Evolutionary conservation across 257 asterid genomes (phyloP).

Genomic region (Datura wrightii): DNA sequence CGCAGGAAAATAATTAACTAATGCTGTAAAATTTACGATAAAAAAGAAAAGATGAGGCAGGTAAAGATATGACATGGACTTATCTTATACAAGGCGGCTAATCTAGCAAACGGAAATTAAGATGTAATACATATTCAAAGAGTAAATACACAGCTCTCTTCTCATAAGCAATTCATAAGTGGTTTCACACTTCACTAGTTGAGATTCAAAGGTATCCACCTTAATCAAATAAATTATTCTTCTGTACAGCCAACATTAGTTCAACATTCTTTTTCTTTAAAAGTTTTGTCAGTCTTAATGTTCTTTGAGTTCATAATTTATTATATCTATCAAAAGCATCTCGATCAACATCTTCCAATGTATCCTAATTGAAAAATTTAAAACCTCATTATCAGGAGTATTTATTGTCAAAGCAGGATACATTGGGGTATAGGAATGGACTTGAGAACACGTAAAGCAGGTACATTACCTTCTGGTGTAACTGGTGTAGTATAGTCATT

Average conservation of each 20-base stretch:
- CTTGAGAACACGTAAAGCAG: background rate
- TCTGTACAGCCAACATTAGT: background rate
- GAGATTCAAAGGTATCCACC: background rate
- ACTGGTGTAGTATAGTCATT: conserved; percentile 56
- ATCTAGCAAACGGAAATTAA: background rate
- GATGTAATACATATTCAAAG: background rate
- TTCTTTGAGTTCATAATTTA: conserved; percentile 5
- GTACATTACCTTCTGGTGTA: conserved; percentile 69
- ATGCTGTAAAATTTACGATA: background rate
- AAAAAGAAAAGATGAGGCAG: background rate
- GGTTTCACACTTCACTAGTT: background rate
- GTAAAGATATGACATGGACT: background rate
- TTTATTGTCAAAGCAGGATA: conserved; percentile 5
- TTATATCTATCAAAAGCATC: background rate
- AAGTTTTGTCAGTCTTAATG: background rate
- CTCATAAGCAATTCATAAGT: background rate
- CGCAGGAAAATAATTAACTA: background rate
- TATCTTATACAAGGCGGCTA: background rate
- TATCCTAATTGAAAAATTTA: background rate
- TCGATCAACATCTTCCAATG: background rate
- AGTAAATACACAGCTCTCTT: background rate
- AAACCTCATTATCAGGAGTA: background rate
- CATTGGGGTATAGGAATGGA: background rate
- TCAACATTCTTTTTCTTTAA: background rate
- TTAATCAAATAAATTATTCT: background rate